Base-by-base conservation (phyloP, 345 rosid species). In the Cardamine chenopodiifolia region DNA sequence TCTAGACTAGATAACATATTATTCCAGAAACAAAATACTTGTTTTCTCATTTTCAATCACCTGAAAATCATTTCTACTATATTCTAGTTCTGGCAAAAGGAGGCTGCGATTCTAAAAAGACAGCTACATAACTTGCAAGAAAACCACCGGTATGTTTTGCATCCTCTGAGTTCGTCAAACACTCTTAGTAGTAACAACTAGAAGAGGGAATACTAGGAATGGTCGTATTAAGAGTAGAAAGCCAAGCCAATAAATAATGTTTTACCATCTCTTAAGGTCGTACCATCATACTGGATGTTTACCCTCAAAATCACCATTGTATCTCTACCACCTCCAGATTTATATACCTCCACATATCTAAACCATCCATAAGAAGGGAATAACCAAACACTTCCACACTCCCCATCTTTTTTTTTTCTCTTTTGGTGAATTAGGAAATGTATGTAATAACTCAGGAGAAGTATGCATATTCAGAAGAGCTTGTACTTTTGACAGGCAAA, bases 51-150 rank as follows among this genome's bases (percentile, higher is more conserved):
- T 58, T 48, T 48, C 18, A 20, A 2, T 19, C 64, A 61, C 79
- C 56, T 61, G 64, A 40, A 74, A 71, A 70, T 60, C 40, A 37
- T 72, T 62, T 26, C 19, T 72, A 50, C 63, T 78, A 31, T 40
- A 82, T 80, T 37, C 64, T 79, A 93, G 97, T 88, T 82, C 66
- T 93, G 97, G 98, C 92, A 87, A 70, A 86, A 79, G 70, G 98
- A 90, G 84, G 89, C 87, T 53, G 89, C 86, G 62, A 72, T 84
- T 66, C 76, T 93, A 67, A 88, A 86, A 80, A 86, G 82, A 49
- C 96, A 93, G 50, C 83, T 93, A 60, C 90, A 88, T 28, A 80
- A 68, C 75, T 79, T 93, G 84, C 91, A 87, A 73, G 97, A 86
- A 66, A 93, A 76, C 79, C 96, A 93, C 65, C 72, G 97, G 98